These are phyloP conservation scores for Decorospora gaudefroyi DNA, from an alignment of 2,329 filamentous ascomycete genomes.

Conservation along the genomic window DNA sequence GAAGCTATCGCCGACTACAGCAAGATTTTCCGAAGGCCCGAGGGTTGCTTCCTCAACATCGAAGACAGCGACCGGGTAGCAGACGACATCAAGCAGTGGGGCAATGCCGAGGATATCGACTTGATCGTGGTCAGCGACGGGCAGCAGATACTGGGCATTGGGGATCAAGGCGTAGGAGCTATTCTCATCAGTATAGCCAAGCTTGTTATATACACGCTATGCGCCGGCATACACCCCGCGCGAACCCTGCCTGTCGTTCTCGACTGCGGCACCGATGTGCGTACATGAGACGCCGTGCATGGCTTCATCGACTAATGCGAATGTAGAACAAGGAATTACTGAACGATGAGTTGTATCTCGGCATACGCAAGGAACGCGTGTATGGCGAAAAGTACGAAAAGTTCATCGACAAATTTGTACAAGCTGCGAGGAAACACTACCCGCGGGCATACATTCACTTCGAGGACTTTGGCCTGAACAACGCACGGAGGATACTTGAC, in stretches of 20 bases:
- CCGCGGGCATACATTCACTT: constrained; percentile 86
- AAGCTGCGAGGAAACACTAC: constrained; percentile 68
- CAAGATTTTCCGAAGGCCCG: constrained; percentile 72
- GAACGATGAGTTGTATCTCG: constrained; percentile 78
- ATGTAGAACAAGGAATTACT: constrained; percentile 69
- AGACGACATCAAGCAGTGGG: constrained; percentile 69
- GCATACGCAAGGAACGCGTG: constrained; percentile 67
- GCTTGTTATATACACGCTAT: constrained; percentile 78
- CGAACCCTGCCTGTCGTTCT: constrained; percentile 79
- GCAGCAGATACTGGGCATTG: constrained; percentile 79
- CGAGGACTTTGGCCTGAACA: constrained; percentile 81
- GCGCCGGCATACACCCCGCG: constrained; percentile 82
- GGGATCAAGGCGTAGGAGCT: constrained; percentile 84
- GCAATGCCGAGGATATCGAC: constrained; percentile 73
- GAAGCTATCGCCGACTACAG: constrained; percentile 88
- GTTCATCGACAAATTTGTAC: constrained; percentile 76
- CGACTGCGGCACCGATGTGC: constrained; percentile 78
- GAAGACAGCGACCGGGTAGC: constrained; percentile 68
- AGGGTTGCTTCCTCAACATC: constrained; percentile 82
- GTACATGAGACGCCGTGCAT: constrained; percentile 1
- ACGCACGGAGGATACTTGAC: constrained; percentile 77
- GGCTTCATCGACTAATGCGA: constrained; percentile 13
- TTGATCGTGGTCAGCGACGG: constrained; percentile 84
- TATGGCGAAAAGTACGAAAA: constrained; percentile 74
- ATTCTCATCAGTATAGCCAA: constrained; percentile 86